phyloP scores from a whole-genome alignment of 805 yeast genomes.

The Naumovozyma baii region DNA sequence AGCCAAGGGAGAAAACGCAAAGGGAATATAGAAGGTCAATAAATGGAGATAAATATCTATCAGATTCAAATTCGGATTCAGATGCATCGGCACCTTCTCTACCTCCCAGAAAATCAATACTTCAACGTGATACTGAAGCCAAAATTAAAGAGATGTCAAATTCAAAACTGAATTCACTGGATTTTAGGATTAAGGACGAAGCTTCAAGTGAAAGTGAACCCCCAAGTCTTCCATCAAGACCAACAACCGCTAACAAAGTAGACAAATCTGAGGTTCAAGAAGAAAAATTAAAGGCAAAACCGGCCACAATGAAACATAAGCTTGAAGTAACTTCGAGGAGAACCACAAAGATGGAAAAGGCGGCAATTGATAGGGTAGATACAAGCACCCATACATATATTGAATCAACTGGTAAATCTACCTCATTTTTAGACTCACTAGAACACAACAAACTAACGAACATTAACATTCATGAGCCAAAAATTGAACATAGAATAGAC shows the following conservation, averaged over 20 bases:
- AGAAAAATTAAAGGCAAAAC: background rate
- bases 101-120: conserved; percentile 1
- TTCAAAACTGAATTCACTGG: too few relatives aligned
- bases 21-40: background rate
- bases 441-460: conserved; percentile 14
- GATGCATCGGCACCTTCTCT: conserved; percentile 3
- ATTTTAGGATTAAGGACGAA: conserved; percentile 2
- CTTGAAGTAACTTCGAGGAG: background rate
- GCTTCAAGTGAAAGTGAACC: background rate
- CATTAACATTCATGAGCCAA: background rate
- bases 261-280: background rate
- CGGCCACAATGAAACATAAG: background rate
- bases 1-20: conserved; percentile 10
- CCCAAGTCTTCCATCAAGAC: background rate
- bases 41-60: background rate
- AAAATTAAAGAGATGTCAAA: too few relatives aligned
- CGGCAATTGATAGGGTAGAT: too few relatives aligned
- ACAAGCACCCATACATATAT: background rate
- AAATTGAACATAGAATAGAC: background rate
- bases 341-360: background rate
- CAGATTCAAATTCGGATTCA: conserved; percentile 1
- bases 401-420: background rate
- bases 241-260: background rate
- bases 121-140: background rate
- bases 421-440: conserved; percentile 13